A percentile compares a stretch with the other conserved stretches of the same genome.
Evolutionary conservation across 768 basidiomycete species (phyloP).

Genomic region (Rhodotorula taiwanensis): DNA sequence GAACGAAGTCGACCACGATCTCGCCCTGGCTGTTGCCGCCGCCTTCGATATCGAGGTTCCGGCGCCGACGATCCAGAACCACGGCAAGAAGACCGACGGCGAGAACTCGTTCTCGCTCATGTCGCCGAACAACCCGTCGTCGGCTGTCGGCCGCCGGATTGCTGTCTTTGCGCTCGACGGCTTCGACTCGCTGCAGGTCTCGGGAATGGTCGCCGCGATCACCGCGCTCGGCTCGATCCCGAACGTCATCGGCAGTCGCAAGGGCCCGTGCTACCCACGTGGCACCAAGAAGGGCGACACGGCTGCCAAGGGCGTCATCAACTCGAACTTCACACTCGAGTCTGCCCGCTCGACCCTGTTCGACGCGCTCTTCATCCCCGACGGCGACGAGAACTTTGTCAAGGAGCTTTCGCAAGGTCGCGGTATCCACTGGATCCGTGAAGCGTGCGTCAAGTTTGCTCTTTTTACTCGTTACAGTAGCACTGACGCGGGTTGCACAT

Average conservation of each 20-base stretch:
- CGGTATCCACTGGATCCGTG: conserved; percentile 70
- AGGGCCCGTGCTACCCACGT: conserved; percentile 51
- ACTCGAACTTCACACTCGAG: conserved; percentile 64
- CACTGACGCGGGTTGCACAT: not conserved
- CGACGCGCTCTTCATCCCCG: conserved; percentile 72
- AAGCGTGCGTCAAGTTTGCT: not conserved
- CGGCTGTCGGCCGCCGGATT: conserved; percentile 55
- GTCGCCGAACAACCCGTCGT: conserved; percentile 29
- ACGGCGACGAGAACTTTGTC: conserved; percentile 56
- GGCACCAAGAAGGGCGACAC: conserved; percentile 34
- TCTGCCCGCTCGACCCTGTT: conserved; percentile 72
- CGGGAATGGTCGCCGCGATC: conserved; percentile 56
- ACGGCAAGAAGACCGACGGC: conserved; percentile 54
- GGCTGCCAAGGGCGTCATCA: conserved; percentile 44
- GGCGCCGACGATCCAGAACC: conserved; percentile 53
- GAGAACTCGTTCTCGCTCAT: conserved; percentile 35
- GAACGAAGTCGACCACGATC: conserved; percentile 64
- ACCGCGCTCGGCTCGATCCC: conserved; percentile 54
- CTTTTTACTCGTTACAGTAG: not conserved
- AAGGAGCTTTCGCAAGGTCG: conserved; percentile 61
- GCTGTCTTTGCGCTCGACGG: conserved; percentile 71
- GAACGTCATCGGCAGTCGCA: conserved; percentile 61
- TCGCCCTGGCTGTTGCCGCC: conserved; percentile 62
- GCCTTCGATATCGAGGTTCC: conserved; percentile 61
- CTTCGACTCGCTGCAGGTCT: conserved; percentile 58